Evolutionary conservation across 1,139 yeast species (phyloP), one percentile per base, ranked within the genome.

Genomic region (Taphrina flavorubra): DNA sequence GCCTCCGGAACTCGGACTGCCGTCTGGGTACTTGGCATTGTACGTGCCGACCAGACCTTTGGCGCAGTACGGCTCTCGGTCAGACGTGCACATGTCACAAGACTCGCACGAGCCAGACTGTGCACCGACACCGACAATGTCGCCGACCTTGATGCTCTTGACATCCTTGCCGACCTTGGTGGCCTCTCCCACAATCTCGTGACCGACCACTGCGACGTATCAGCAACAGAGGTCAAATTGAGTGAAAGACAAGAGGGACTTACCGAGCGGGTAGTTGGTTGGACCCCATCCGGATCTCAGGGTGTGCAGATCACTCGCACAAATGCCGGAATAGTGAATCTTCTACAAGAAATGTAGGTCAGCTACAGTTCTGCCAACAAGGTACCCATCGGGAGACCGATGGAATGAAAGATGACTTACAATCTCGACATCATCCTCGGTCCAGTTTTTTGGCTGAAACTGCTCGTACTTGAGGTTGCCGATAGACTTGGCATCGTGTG

Each of bases 71-170:
- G 81, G 83, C 74, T 86, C 88, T 72, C 82, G 78, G 71, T 80
- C 82, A 40, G 72, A 68, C 40, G 75, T 72, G 77, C 90, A 87
- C 71, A 81, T 75, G 63, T 76, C 73, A 76, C 90, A 87, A 34
- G 77, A 72, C 20, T 76, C 72, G 77, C 90, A 87, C 13, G 85
- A 78, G 65, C 78, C 78, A 51, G 81, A 77, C 68, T 80, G 81
- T 57, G 89, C 87, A 70, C 90, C 90, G 71, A 85, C 82, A 60
- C 89, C 90, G 42, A 85, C 89, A 69, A 86, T 78, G 72, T 86
- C 86, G 62, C 90, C 90, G 31, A 83, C 74, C 75, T 82, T 81
- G 74, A 83, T 77, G 31, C 60, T 44, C 36, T 78, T 78, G 16
- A 85, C 88, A 31, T 79, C 76, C 8, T 79, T 76, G 69, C 89